A percentile compares a stretch with the other conserved stretches of the same genome.
Conservation (phyloP, 169 alveolate genomes). For the Babesia ovis region DNA sequence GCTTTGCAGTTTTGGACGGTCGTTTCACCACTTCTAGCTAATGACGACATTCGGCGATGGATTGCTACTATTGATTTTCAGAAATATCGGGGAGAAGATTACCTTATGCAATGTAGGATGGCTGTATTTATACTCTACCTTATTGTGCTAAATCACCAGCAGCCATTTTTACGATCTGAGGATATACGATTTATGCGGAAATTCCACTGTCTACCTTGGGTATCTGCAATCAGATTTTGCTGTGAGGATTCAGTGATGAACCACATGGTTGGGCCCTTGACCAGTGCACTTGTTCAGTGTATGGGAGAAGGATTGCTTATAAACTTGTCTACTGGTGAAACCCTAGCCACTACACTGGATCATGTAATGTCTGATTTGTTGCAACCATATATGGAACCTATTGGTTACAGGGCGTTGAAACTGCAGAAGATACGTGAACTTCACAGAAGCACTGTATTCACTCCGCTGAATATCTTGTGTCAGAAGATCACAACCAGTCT, state of each 20-base stretch:
- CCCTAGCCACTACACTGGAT: neutral
- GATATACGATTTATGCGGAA: slow-evolving; percentile 39
- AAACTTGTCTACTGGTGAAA: slow-evolving; percentile 6
- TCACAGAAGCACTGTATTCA: neutral
- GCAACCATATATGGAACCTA: neutral
- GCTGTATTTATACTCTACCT: slow-evolving; percentile 37
- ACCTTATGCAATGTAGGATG: slow-evolving; percentile 43
- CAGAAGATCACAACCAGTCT: neutral
- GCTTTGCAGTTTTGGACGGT: neutral
- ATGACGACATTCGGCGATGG: slow-evolving; percentile 11
- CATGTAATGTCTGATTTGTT: neutral
- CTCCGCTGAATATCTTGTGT: slow-evolving; percentile 1
- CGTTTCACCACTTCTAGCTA: slow-evolving; percentile 15
- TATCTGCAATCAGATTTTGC: slow-evolving; percentile 47
- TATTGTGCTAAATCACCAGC: slow-evolving; percentile 49
- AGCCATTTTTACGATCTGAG: slow-evolving; percentile 33
- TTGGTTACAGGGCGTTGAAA: neutral
- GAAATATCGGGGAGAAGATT: neutral
- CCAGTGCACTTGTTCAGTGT: slow-evolving; percentile 33
- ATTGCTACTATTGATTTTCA: slow-evolving; percentile 14
- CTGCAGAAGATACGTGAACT: neutral
- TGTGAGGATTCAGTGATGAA: slow-evolving; percentile 25
- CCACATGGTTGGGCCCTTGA: slow-evolving; percentile 53
- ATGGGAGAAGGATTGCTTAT: slow-evolving; percentile 47
- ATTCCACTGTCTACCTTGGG: slow-evolving; percentile 62